Percentiles rank a stretch among this genome's conserved stretches.
These are phyloP conservation scores for Chytridium lagenaria DNA, from an alignment of 371 early-diverging fungal species.

Conservation along the genomic window DNA sequence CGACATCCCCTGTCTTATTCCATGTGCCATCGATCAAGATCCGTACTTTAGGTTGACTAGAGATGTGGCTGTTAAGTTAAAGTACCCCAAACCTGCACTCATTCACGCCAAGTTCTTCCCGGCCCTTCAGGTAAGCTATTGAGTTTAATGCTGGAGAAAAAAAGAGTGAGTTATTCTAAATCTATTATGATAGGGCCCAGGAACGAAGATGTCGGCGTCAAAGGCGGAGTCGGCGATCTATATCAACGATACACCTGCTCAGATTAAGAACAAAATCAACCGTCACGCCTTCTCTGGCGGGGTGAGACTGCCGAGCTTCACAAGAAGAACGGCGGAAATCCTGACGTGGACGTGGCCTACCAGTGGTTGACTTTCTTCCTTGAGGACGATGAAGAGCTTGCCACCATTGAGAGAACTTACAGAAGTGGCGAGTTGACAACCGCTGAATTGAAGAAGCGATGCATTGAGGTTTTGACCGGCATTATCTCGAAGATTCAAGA, in stretches of 20 bases:
- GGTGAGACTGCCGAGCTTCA: conserved; percentile 94
- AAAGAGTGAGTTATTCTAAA: no score
- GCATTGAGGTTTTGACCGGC: conserved; percentile 86
- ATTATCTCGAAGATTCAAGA: conserved; percentile 90
- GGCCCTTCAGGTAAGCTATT: conserved; percentile 73
- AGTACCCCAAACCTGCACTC: conserved; percentile 96
- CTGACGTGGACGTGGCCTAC: conserved; percentile 97
- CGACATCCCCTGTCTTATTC: conserved; percentile 96
- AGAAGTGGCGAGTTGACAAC: conserved; percentile 89
- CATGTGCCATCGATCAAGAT: conserved; percentile 99
- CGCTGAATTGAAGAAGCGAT: conserved; percentile 92
- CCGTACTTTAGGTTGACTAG: conserved; percentile 99
- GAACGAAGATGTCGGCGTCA: conserved; percentile 99
- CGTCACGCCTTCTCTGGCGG: conserved; percentile 98
- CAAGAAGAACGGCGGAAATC: conserved; percentile 88
- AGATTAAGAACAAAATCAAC: conserved; percentile 99
- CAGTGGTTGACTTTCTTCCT: conserved; percentile 98
- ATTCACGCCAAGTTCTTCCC: conserved; percentile 98
- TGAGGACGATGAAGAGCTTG: conserved; percentile 94
- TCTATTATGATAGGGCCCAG: conserved; percentile 68
- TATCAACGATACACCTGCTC: conserved; percentile 90
- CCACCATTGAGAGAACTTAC: conserved; percentile 77
- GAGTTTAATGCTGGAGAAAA: no score
- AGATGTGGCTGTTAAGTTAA: conserved; percentile 93
- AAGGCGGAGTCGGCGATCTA: conserved; percentile 92